Conservation (phyloP, 1,284 basidiomycete species). For the Sporisorium exsertum region DNA sequence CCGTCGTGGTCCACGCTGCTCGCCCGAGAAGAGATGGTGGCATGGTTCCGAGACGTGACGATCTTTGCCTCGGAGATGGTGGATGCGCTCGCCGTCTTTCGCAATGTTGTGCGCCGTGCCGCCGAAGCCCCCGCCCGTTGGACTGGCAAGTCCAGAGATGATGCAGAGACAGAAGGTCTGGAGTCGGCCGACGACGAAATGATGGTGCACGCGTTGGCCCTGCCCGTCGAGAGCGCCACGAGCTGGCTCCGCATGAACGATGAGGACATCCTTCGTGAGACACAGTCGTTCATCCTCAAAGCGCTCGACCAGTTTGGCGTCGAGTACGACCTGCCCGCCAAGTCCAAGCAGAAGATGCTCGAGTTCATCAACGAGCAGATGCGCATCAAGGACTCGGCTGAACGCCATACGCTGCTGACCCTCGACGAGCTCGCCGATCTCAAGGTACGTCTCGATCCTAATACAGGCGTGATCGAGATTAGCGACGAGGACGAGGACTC, state of each 20-base stretch:
- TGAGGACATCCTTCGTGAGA: conserved; percentile 64
- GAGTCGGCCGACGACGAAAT: conserved; percentile 40
- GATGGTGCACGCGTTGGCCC: conserved; percentile 50
- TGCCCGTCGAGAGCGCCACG: conserved; percentile 59
- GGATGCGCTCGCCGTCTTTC: conserved; percentile 56
- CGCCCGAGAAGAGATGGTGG: conserved; percentile 57
- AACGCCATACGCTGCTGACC: conserved; percentile 57
- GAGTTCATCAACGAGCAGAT: conserved; percentile 63
- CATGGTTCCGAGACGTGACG: conserved; percentile 67
- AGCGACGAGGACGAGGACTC: conserved; percentile 50
- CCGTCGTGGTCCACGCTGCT: conserved; percentile 61
- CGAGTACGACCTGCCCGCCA: conserved; percentile 47
- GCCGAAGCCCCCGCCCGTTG: conserved; percentile 36
- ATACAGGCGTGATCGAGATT: conserved; percentile 34
- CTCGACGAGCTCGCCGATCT: conserved; percentile 60
- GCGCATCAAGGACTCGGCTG: conserved; percentile 41
- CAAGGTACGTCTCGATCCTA: conserved; percentile 47
- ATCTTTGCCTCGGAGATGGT: conserved; percentile 65
- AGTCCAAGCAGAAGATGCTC: conserved; percentile 55
- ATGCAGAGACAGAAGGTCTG: conserved; percentile 24
- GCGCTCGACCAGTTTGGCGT: conserved; percentile 55
- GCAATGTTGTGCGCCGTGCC: conserved; percentile 47
- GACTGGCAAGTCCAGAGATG: conserved; percentile 25
- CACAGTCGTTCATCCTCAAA: conserved; percentile 59
- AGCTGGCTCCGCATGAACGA: conserved; percentile 68